Percentiles rank a stretch among this genome's conserved stretches.
Conservation (phyloP, 345 rosid species). For the Eucalyptus erythrocorys region DNA sequence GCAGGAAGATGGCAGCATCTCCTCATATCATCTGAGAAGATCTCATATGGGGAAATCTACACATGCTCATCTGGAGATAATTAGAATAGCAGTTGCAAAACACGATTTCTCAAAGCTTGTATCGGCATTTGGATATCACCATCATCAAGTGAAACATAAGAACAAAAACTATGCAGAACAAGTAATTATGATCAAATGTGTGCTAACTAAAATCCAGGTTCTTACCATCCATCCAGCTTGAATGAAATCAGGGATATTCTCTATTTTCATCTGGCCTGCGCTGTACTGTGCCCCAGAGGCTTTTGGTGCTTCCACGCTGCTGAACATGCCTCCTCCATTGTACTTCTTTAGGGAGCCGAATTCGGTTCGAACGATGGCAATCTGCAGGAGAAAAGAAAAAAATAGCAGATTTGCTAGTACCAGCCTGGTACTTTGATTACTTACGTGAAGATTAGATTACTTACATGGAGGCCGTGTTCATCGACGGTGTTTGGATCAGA, state of each 20-base stretch:
- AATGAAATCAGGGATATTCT: neutral
- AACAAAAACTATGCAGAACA: neutral
- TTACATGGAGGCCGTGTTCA: conserved; percentile 6
- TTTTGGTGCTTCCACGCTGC: neutral
- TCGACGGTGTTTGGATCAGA: neutral
- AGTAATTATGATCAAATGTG: too few species aligned
- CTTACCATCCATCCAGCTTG: conserved; percentile 6
- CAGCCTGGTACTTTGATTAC: neutral
- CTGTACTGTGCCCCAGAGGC: neutral
- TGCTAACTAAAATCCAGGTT: neutral
- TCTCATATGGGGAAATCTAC: neutral
- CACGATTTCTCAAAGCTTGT: neutral
- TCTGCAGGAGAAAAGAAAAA: neutral
- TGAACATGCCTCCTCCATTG: neutral
- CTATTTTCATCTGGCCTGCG: neutral
- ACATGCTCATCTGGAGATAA: neutral
- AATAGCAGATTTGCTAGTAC: neutral
- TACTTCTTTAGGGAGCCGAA: neutral
- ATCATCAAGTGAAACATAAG: neutral
- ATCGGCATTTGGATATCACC: neutral
- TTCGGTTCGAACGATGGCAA: neutral
- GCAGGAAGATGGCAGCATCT: neutral
- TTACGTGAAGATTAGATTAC: neutral
- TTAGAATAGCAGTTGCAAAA: neutral
- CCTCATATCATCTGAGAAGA: neutral